A percentile compares a stretch with the other conserved stretches of the same genome.
Evolutionary conservation across 768 basidiomycete species (phyloP).

Genomic region (Chlorophyllum brunneum): DNA sequence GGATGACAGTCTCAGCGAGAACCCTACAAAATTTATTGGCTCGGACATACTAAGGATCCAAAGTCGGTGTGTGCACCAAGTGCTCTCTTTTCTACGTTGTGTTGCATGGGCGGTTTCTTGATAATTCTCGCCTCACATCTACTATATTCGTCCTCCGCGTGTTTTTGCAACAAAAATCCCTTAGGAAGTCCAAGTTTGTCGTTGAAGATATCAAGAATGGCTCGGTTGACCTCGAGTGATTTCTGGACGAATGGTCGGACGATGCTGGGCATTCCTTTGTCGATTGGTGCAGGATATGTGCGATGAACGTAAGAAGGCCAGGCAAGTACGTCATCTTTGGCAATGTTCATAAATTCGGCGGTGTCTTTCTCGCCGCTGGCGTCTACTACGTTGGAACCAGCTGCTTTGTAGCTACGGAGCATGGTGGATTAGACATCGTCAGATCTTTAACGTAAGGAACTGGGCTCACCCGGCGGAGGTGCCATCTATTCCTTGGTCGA

Average conservation of each 20-base stretch:
- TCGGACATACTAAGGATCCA: constrained; percentile 50
- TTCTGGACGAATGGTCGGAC: constrained; percentile 49
- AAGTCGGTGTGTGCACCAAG: constrained; percentile 71
- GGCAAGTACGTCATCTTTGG: constrained; percentile 65
- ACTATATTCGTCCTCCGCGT: constrained; percentile 42
- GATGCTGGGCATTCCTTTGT: constrained; percentile 46
- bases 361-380: constrained; percentile 52
- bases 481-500: constrained; percentile 51
- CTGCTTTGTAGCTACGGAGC: constrained; percentile 57
- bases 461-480: constrained; percentile 32
- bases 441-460: background rate
- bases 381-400: constrained; percentile 60
- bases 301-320: constrained; percentile 52
- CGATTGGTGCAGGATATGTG: constrained; percentile 52
- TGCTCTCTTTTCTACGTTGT: constrained; percentile 31
- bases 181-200: constrained; percentile 48
- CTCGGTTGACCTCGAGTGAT: constrained; percentile 52
- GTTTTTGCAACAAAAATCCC: constrained; percentile 41
- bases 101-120: constrained; percentile 39
- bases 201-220: constrained; percentile 53
- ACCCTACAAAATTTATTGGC: constrained; percentile 23
- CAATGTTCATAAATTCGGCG: constrained; percentile 61
- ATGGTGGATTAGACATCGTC: background rate
- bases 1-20: constrained; percentile 33
- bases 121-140: constrained; percentile 57